Evolutionary conservation across 345 rosid species (phyloP), one percentile per base, ranked within the genome.

Genomic region (Heritiera fomes): DNA sequence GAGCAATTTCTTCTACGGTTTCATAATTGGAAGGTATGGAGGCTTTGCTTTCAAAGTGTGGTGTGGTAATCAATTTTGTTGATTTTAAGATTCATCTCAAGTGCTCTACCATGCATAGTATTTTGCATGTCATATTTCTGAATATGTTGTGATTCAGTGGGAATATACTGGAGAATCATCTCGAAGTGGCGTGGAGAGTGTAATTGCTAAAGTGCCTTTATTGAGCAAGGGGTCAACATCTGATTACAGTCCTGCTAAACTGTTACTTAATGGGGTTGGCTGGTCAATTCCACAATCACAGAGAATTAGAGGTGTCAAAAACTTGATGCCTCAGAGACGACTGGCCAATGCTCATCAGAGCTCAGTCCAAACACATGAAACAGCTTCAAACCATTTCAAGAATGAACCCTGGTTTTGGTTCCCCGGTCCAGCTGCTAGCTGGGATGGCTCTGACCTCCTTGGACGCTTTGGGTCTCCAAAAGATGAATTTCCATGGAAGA

Each of bases 381-480:
- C 81, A 63, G 82, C 80, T 34, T 79, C 91, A 84, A 88, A 86
- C 78, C 81, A 84, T 85, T 75, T 86, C 79, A 88, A 76, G 45
- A 85, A 62, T 75, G 98, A 95, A 81, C 95, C 96, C 43, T 95
- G 97, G 98, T 91, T 90, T 77, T 95, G 98, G 98, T 91, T 90
- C 87, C 98, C 98, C 75, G 91, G 89, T 88, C 93, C 98, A 78
- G 93, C 91, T 77, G 84, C 86, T 78, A 82, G 87, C 84, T 94
- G 95, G 98, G 97, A 93, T 84, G 95, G 93, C 63, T 92, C 90
- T 71, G 98, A 93, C 70, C 87, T 86, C 72, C 86, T 88, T 77
- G 97, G 89, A 70, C 97, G 94, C 75, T 84, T 90, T 75, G 97
- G 92, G 43, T 80, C 84, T 83, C 73, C 83, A 32, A 94, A 91